These are phyloP conservation scores for Raddia guianensis DNA, from an alignment of 176 grass and related monocot genomes.

Conservation along the genomic window DNA sequence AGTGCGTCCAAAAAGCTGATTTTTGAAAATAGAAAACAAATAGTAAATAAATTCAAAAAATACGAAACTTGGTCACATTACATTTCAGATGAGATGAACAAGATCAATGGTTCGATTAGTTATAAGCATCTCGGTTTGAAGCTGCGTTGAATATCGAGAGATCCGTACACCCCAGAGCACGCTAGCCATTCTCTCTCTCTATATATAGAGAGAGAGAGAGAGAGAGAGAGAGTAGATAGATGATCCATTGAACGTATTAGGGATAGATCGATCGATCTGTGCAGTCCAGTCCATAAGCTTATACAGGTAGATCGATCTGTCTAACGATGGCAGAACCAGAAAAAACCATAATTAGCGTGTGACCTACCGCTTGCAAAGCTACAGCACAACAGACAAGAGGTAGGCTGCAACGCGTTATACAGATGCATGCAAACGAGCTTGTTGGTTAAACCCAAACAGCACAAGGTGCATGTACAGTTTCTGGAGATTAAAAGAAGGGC, in stretches of 20 bases:
- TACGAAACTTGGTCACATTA: too few relatives aligned
- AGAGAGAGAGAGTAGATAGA: too few relatives aligned
- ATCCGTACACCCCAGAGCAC: too few relatives aligned
- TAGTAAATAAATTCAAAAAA: too few relatives aligned
- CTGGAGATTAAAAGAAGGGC: conserved; percentile 6
- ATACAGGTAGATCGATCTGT: not conserved
- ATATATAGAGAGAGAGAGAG: too few relatives aligned
- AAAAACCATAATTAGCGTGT: conserved; percentile 23
- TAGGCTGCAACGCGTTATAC: not conserved
- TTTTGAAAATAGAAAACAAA: too few relatives aligned
- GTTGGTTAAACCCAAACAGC: not conserved
- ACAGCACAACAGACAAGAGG: conserved; percentile 23
- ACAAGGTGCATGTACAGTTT: not conserved
- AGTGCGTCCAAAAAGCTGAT: too few relatives aligned
- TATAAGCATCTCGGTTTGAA: too few relatives aligned
- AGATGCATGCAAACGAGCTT: conserved; percentile 12
- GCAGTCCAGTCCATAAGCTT: not conserved
- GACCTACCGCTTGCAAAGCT: conserved; percentile 29
- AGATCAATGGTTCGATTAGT: too few relatives aligned
- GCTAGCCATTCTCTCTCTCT: too few relatives aligned
- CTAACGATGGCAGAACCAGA: not conserved
- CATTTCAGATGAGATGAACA: too few relatives aligned
- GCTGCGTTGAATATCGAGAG: too few relatives aligned
- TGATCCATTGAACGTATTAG: conserved; percentile 5
- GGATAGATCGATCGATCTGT: not conserved